Conservation (phyloP, 1,139 yeast genomes). For the Blastobotrys serpentis region DNA sequence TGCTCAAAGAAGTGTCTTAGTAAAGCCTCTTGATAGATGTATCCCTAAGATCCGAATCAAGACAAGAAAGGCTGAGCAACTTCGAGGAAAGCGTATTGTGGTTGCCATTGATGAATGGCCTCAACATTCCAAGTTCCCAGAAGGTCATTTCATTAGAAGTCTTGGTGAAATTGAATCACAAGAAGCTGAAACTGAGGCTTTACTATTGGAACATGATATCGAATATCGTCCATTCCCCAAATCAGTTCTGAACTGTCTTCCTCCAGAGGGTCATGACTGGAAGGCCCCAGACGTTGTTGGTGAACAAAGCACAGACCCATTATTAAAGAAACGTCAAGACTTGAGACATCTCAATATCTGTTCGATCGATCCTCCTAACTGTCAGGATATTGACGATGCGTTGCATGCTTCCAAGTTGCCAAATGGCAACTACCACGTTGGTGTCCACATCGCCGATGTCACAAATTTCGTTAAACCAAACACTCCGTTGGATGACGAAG, state of each 20-base stretch:
- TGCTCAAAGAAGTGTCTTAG: slow-evolving; percentile 70
- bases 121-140: slow-evolving; percentile 75
- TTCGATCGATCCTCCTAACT: slow-evolving; percentile 95
- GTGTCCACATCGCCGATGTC: slow-evolving; percentile 99
- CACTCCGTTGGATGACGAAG: slow-evolving; percentile 91
- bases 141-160: slow-evolving; percentile 90
- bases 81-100: slow-evolving; percentile 84
- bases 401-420: slow-evolving; percentile 81
- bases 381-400: slow-evolving; percentile 99
- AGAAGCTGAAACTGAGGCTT: slow-evolving; percentile 95
- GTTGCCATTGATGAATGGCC: slow-evolving; percentile 95
- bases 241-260: slow-evolving; percentile 87
- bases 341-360: slow-evolving; percentile 86
- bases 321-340: slow-evolving; percentile 58
- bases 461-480: slow-evolving; percentile 94
- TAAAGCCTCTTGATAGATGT: slow-evolving; percentile 82
- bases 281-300: slow-evolving; percentile 64
- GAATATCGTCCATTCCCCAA: slow-evolving; percentile 95
- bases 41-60: slow-evolving; percentile 84
- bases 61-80: slow-evolving; percentile 80
- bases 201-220: slow-evolving; percentile 90
- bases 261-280: slow-evolving; percentile 93
- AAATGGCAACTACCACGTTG: slow-evolving; percentile 94
- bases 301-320: slow-evolving; percentile 46
- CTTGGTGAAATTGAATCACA: slow-evolving; percentile 89